These are phyloP conservation scores for Pseudocercospora crystallina DNA, from an alignment of 2,329 filamentous ascomycete species.

Conservation along the genomic window DNA sequence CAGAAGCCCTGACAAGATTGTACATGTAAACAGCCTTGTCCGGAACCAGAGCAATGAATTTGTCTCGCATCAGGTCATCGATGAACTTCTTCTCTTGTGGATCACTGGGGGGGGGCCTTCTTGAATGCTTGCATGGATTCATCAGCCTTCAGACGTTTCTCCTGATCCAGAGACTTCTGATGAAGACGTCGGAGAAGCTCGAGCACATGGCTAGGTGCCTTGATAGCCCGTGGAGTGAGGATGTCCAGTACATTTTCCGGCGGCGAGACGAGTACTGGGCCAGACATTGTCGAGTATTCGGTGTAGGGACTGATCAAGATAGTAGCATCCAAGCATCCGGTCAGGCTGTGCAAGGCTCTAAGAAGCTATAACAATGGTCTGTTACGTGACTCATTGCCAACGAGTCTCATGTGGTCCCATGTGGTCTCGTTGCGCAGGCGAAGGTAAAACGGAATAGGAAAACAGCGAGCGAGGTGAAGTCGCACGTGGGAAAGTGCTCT, in stretches of 20 bases:
- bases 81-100: neutral
- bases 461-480: too few relatives aligned
- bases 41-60: slow-evolving; percentile 58
- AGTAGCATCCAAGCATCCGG: too few relatives aligned
- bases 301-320: too few relatives aligned
- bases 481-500: too few relatives aligned
- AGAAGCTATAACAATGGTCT: too few relatives aligned
- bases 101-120: neutral
- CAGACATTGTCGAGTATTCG: neutral
- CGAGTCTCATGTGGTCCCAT: too few relatives aligned
- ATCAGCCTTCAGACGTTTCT: neutral
- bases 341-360: too few relatives aligned
- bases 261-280: neutral
- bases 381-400: too few relatives aligned
- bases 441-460: too few relatives aligned
- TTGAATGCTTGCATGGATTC: neutral
- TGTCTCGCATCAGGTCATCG: slow-evolving; percentile 46
- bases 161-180: slow-evolving; percentile 3
- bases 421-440: too few relatives aligned
- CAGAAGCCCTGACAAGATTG: slow-evolving; percentile 50
- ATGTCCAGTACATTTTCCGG: neutral
- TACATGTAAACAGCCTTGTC: slow-evolving; percentile 61
- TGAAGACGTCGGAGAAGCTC: slow-evolving; percentile 3
- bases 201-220: slow-evolving; percentile 1
- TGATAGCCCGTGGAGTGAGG: neutral